These are phyloP conservation scores for Discostella stelligera DNA, from an alignment of 352 stramenopile genomes.

Conservation along the genomic window DNA sequence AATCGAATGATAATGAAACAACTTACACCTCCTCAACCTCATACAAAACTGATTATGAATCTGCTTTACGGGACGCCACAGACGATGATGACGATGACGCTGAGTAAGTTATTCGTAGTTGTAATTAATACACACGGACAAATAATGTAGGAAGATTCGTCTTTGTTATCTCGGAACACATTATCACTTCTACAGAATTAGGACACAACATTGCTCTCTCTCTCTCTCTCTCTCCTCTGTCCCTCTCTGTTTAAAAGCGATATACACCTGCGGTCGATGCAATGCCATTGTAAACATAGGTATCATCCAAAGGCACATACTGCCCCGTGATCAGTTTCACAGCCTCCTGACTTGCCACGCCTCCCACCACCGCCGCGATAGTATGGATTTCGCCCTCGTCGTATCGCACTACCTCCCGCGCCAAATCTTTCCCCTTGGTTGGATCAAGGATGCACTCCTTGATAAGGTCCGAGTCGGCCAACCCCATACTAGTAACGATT, in stretches of 20 bases:
- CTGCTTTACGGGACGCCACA: no score
- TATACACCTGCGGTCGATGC: slow-evolving; percentile 63
- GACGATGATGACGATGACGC: no score
- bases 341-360: slow-evolving; percentile 94
- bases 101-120: no score
- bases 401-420: slow-evolving; percentile 90
- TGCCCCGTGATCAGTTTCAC: slow-evolving; percentile 98
- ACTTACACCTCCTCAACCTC: no score
- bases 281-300: slow-evolving; percentile 98
- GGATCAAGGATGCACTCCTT: slow-evolving; percentile 35
- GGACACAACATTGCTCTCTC: background rate
- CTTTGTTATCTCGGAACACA: no score
- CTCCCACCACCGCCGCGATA: slow-evolving; percentile 87
- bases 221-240: background rate
- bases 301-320: slow-evolving; percentile 96
- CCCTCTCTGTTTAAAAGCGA: slow-evolving; percentile 39
- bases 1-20: no score
- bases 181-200: no score
- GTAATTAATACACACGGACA: no score
- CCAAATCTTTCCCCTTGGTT: slow-evolving; percentile 77
- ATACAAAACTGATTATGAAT: no score
- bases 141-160: no score
- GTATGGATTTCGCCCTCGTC: slow-evolving; percentile 91
- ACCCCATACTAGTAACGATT: slow-evolving; percentile 38
- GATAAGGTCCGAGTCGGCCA: slow-evolving; percentile 50